Evolutionary conservation across 164 flowering plant genomes (phyloP), one percentile per base, ranked within the genome.

Genomic region (Nelumbo lutea): DNA sequence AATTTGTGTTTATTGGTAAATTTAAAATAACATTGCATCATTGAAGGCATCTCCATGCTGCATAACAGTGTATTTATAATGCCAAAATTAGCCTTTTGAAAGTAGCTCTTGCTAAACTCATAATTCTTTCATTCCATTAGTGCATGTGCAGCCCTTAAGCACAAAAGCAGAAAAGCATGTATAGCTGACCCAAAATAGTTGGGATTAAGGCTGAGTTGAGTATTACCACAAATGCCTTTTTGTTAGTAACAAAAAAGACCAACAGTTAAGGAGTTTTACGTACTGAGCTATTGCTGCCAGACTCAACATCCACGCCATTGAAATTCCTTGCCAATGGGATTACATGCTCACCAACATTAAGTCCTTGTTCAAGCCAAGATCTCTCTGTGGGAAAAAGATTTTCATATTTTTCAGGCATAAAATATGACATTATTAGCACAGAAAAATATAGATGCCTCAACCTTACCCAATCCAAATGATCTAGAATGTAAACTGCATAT

Each of bases 321-420:
- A 96, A 93, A 77, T 91, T 93, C 70, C 98, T 87, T 40, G 99
- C 98, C 82, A 96, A 74, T 55, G 98, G 98, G 43, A 91, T 72
- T 69, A 96, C 93, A 72, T 87, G 86, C 72, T 93, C 96, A 9
- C 98, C 98, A 68, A 96, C 83, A 55, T 84, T 86, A 66, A 77
- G 78, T 48, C 99, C 98, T 87, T 93, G 86, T 74, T 96, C 97
- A 48, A 96, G 89, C 93, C 93, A 90, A 47, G 84, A 78, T 61
- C 97, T 84, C 69, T 96, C 99, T 96, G 83, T n/a, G 41, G 65
- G 15, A 63, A 60, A 9, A 14, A 46, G 14, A 53, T 50, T 50
- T 13, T 50, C 11, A 6, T 50, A 50, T 13, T 13, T 8, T 6
- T 50, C 14, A 53, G 14, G 14, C 15, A 9, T 13, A 4, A 27